Evolutionary conservation across 2,329 filamentous ascomycete species (phyloP), one percentile per base, ranked within the genome.

Genomic region (Scolecobasidium constrictum): DNA sequence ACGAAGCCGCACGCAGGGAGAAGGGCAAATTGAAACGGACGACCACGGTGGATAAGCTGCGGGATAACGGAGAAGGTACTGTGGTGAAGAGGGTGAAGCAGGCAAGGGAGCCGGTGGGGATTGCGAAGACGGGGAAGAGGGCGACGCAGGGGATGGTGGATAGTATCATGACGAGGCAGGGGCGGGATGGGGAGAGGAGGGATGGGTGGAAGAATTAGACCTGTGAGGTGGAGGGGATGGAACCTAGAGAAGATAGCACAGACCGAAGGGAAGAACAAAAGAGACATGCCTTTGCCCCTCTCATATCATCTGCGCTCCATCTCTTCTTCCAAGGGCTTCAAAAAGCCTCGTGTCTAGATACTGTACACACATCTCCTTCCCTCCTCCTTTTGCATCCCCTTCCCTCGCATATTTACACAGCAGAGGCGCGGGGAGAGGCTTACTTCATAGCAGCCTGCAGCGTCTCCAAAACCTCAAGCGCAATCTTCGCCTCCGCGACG

Each of bases 401-500:
- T 7, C 9, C 9, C 9, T n/a, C 9, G n/a, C 26, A 9, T 31
- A 9, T 31, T 9, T 31, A 31, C 26, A 31, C 26, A 31, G 9
- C 9, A 9, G 26, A 31, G 9, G 9, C 26, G 9, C 26, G n/a
- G n/a, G 26, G n/a, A 31, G 26, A 31, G 26, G 9, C n/a, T 71
- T 86, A 88, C 75, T 88, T 90, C 62, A 90, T 72, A 56, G 75
- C 77, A 56, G 81, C 78, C 69, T 87, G 81, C 58, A 92, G 75
- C 63, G 77, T 84, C 76, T 92, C 85, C 56, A 92, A 74, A 58
- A 94, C 90, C 86, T 98, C 92, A 55, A 98, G 71, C 77, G 96
- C 90, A 64, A 98, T 90, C 79, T 95, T 96, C 54, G 92, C 92
- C 79, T 98, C 92, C 52, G 90, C 90, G 68, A 96, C 85, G 61